A percentile compares a stretch with the other conserved stretches of the same genome.
These are phyloP conservation scores for Paecilomyces fulvus DNA, from an alignment of 2,329 filamentous ascomycete genomes.

Conservation along the genomic window DNA sequence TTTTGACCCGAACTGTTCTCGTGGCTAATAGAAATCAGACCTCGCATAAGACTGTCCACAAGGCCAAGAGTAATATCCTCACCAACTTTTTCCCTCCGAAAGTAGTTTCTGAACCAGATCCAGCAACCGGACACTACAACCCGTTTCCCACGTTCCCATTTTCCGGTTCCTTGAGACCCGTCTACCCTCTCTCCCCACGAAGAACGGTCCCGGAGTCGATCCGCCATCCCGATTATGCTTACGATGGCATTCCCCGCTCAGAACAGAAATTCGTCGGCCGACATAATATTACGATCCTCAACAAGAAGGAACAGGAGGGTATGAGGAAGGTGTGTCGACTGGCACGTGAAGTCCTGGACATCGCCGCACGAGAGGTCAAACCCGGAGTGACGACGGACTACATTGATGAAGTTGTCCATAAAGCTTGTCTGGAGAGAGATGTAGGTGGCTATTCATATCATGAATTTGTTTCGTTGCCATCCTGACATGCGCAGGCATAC, in stretches of 20 bases:
- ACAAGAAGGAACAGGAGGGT: slow-evolving; percentile 69
- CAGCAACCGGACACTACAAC: slow-evolving; percentile 83
- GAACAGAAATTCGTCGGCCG: slow-evolving; percentile 58
- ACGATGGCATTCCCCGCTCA: slow-evolving; percentile 65
- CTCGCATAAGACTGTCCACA: slow-evolving; percentile 77
- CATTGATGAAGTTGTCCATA: slow-evolving; percentile 90
- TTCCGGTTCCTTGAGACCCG: slow-evolving; percentile 72
- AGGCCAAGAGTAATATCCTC: slow-evolving; percentile 67
- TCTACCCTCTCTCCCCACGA: slow-evolving; percentile 71
- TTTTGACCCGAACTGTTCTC: neutral
- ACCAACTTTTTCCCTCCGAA: slow-evolving; percentile 67
- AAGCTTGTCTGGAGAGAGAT: slow-evolving; percentile 85
- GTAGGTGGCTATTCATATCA: slow-evolving; percentile 46
- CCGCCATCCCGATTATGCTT: slow-evolving; percentile 76
- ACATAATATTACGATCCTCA: slow-evolving; percentile 75
- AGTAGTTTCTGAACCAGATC: slow-evolving; percentile 81
- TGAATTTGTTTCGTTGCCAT: neutral
- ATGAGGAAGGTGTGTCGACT: slow-evolving; percentile 90
- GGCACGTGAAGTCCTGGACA: slow-evolving; percentile 84
- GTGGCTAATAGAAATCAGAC: slow-evolving; percentile 41
- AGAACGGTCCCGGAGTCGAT: slow-evolving; percentile 73
- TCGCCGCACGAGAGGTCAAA: slow-evolving; percentile 71
- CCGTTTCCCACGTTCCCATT: slow-evolving; percentile 83
- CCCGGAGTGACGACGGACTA: slow-evolving; percentile 96
- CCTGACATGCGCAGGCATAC: slow-evolving; percentile 59